Evolutionary conservation across 1,139 yeast species (phyloP).

Genomic region (Protomyces inouyei): DNA sequence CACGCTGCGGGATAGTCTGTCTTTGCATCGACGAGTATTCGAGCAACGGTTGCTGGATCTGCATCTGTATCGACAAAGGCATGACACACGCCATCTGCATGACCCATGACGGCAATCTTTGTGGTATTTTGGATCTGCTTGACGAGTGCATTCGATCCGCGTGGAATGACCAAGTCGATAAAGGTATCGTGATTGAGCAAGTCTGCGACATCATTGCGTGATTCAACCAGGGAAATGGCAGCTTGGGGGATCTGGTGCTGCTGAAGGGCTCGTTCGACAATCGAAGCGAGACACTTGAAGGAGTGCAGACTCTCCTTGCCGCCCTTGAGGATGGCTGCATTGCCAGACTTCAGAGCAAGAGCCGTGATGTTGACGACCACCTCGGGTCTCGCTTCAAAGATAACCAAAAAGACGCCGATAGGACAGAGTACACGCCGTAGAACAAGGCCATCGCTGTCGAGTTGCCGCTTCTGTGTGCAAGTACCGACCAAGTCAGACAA

Average conservation of each 20-base stretch:
- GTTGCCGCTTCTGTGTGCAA: conserved; percentile 68
- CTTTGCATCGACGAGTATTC: conserved; percentile 76
- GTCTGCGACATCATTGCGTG: conserved; percentile 84
- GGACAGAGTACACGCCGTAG: conserved; percentile 84
- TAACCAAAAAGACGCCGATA: conserved; percentile 85
- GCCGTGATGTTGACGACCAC: conserved; percentile 97
- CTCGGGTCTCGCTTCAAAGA: conserved; percentile 96
- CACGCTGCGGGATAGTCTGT: conserved; percentile 98
- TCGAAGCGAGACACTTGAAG: conserved; percentile 72
- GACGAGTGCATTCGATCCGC: conserved; percentile 92
- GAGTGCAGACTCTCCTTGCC: conserved; percentile 89
- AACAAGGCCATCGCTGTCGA: conserved; percentile 74
- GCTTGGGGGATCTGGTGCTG: conserved; percentile 65
- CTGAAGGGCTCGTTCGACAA: conserved; percentile 58
- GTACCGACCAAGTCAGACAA: conserved; percentile 89
- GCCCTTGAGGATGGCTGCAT: conserved; percentile 93
- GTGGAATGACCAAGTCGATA: conserved; percentile 92
- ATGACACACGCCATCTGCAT: conserved; percentile 96
- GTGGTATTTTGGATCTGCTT: conserved; percentile 77
- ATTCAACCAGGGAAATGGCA: conserved; percentile 79
- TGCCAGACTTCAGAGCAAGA: conserved; percentile 77
- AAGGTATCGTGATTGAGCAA: conserved; percentile 77
- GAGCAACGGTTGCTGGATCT: conserved; percentile 67
- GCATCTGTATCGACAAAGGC: conserved; percentile 74
- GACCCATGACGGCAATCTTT: conserved; percentile 94